Percentiles rank a stretch among this genome's conserved stretches.
phyloP scores from a whole-genome alignment of 2,329 filamentous ascomycete species.

The Aulographum hederae region DNA sequence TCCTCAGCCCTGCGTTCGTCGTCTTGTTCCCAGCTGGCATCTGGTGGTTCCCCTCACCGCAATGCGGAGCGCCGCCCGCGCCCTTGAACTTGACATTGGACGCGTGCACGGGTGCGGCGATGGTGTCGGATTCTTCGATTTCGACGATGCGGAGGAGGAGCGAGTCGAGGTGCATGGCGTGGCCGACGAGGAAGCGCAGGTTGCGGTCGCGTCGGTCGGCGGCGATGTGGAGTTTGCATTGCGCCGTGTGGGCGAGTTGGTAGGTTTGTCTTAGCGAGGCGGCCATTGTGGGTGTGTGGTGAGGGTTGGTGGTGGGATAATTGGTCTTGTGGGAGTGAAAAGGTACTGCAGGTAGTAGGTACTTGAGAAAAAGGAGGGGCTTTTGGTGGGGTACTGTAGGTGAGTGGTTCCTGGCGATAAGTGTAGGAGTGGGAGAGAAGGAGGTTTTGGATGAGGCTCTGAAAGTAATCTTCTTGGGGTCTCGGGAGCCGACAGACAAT shows the following conservation, averaged over 20 bases:
- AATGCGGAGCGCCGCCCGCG: constrained; percentile 9
- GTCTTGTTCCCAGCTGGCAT: constrained; percentile 2
- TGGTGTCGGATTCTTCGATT: constrained; percentile 12
- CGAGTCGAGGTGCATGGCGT: constrained; percentile 16
- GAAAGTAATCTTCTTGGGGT: too few relatives aligned
- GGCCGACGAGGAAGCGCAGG: constrained; percentile 16
- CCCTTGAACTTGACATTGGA: constrained; percentile 10
- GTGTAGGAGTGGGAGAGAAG: too few relatives aligned
- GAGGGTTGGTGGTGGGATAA: not conserved
- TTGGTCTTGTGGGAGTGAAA: too few relatives aligned
- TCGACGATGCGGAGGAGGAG: constrained; percentile 16
- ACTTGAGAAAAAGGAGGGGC: too few relatives aligned
- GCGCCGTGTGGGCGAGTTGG: constrained; percentile 15
- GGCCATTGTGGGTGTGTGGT: constrained; percentile 7
- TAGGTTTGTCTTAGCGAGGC: constrained; percentile 15
- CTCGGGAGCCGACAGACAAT: too few relatives aligned
- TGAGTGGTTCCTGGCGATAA: too few relatives aligned
- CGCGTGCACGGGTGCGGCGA: constrained; percentile 8
- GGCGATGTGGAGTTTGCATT: constrained; percentile 15
- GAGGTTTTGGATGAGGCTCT: too few relatives aligned
- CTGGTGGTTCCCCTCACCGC: constrained; percentile 7
- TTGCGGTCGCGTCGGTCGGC: constrained; percentile 14
- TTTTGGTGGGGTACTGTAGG: too few relatives aligned
- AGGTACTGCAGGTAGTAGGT: too few relatives aligned
- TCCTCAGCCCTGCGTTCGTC: constrained; percentile 4